Evolutionary conservation across 257 asterid genomes (phyloP).

Genomic region (Rauvolfia tetraphylla): DNA sequence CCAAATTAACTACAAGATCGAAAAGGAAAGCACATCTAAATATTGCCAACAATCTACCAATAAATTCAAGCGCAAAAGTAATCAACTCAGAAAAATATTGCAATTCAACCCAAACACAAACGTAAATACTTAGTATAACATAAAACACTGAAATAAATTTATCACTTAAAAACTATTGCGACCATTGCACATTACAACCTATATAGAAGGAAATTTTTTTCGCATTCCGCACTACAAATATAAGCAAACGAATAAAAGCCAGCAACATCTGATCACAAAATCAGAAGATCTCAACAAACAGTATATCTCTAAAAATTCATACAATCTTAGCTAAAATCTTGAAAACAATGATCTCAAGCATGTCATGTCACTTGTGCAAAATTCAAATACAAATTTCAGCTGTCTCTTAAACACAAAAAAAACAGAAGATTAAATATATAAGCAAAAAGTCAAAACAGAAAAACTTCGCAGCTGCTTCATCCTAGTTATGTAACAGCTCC

Average conservation of each 20-base stretch:
- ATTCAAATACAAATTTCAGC: not conserved
- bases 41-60: not conserved
- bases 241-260: slow-evolving; percentile 8
- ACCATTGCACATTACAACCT: not conserved
- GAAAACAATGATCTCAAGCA: not conserved
- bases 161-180: not conserved
- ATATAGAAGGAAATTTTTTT: too few species aligned
- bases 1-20: not conserved
- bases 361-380: not conserved
- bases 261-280: slow-evolving; percentile 9
- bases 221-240: not conserved
- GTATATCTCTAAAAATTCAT: not conserved
- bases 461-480: not conserved
- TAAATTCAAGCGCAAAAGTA: slow-evolving; percentile 7
- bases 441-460: not conserved
- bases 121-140: not conserved
- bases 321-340: not conserved
- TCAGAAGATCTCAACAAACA: not conserved
- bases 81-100: not conserved
- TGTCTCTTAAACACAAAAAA: not conserved
- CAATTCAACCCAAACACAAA: not conserved
- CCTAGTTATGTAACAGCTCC: not conserved
- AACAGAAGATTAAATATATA: not conserved
- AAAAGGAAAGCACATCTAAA: not conserved
- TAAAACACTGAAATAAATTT: too few species aligned